Percentiles rank a stretch among this genome's conserved stretches.
Conservation (phyloP, 192 early-diverging fungal genomes). For the Podila verticillata region DNA sequence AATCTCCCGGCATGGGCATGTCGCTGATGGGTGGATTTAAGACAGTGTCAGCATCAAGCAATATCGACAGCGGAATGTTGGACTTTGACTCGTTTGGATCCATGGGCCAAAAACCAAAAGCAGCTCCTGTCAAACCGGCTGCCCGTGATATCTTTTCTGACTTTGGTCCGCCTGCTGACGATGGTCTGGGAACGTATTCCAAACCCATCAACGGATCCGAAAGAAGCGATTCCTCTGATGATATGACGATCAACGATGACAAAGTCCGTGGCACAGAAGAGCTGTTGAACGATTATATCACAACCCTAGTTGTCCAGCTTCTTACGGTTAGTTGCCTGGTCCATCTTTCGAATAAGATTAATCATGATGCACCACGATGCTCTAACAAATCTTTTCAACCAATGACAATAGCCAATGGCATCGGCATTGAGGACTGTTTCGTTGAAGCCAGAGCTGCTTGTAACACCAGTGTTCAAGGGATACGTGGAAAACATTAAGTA, state of each 20-base stretch:
- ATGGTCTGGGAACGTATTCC: slow-evolving; percentile 1
- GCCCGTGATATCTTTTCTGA: slow-evolving; percentile 30
- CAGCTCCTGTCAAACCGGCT: neutral
- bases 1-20: slow-evolving; percentile 25
- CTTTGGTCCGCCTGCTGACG: slow-evolving; percentile 26
- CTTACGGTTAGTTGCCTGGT: slow-evolving; percentile 19
- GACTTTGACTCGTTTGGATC: slow-evolving; percentile 39
- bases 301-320: slow-evolving; percentile 44
- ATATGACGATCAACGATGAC: neutral
- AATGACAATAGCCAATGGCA: slow-evolving; percentile 41
- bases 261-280: slow-evolving; percentile 39
- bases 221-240: neutral
- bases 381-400: neutral
- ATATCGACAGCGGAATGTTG: slow-evolving; percentile 42
- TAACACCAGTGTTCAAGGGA: slow-evolving; percentile 32
- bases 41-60: slow-evolving; percentile 2
- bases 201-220: neutral
- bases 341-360: neutral
- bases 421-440: slow-evolving; percentile 41
- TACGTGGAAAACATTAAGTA: slow-evolving; percentile 50
- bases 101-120: slow-evolving; percentile 5
- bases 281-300: slow-evolving; percentile 44
- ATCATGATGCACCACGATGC: neutral
- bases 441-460: slow-evolving; percentile 37
- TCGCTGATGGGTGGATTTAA: slow-evolving; percentile 39